Conservation (phyloP, 129 eudicot genomes). For the Mikania micrantha region DNA sequence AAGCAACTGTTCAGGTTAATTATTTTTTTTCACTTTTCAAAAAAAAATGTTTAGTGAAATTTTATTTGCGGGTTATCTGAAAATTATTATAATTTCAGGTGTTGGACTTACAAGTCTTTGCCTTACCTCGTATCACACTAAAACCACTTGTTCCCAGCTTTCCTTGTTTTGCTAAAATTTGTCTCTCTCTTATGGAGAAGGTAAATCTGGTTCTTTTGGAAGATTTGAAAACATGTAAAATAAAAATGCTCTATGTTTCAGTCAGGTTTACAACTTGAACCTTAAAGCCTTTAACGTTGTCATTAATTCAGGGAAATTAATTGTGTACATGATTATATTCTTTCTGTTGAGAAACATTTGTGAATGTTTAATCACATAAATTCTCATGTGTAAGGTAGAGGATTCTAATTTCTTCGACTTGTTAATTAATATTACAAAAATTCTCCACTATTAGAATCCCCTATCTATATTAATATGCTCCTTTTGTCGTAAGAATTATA, state of each 20-base stretch:
- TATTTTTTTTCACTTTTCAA: not conserved
- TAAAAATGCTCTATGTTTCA: not conserved
- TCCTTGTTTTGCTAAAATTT: conserved; percentile 91
- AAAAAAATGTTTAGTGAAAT: not conserved
- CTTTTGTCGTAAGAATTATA: not conserved
- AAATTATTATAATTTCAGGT: conserved; percentile 43
- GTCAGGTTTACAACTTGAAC: not conserved
- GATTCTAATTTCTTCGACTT: not conserved
- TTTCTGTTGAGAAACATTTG: not conserved
- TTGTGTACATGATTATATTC: not conserved
- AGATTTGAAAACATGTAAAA: not conserved
- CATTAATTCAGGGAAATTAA: not conserved
- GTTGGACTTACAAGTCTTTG: conserved; percentile 89
- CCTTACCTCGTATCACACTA: conserved; percentile 80
- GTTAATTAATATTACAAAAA: not conserved
- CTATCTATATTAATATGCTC: not conserved
- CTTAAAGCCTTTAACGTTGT: not conserved
- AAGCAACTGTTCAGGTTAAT: conserved; percentile 88
- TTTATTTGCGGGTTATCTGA: not conserved
- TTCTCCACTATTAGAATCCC: not conserved
- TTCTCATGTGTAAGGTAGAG: not conserved
- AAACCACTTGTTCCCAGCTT: conserved; percentile 99
- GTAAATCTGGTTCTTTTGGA: conserved; percentile 23
- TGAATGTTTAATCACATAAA: not conserved
- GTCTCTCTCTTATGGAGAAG: conserved; percentile 94